Base-by-base conservation (phyloP, 2,329 filamentous ascomycete genomes). In the Berkeleyomyces basicola region DNA sequence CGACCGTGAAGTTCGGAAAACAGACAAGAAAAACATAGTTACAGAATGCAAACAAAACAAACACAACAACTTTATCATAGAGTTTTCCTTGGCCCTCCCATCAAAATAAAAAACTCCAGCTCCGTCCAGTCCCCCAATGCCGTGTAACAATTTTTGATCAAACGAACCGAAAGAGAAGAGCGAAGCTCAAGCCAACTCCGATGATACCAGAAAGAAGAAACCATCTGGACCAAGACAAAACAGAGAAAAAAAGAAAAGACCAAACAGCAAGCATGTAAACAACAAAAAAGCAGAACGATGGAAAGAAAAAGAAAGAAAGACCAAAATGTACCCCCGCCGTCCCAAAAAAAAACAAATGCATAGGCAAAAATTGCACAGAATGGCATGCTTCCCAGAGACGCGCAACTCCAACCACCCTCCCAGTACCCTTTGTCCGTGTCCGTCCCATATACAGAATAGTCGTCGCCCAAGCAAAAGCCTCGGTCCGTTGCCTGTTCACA, bases 161-260 rank as follows among this genome's bases (percentile, higher is more conserved):
- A 51, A 46, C 44, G 46, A 61, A 64, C 49, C 44, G 61, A 57
- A 55, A 61, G 60, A 61, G 58, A 64, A 61, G 51, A 61, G 49
- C 37, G 53, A 64, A 61, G 49, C 62, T 55, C 47, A 49, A 51
- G 51, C 57, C 49, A 60, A 58, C 39, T 37, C 61, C 61, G 59
- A 63, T 62, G 64, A 67, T 58, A 63, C 58, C 63, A 65, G 66
- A 62, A 53, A 59, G 63, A 51, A 61, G 63, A 46, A 64, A 61
- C 58, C 55, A 65, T 57, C 64, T 63, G 61, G 64, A 65, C 58
- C 58, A 65, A 65, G 65, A 61, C 61, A 57, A 43, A 66, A 64
- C 63, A 66, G 63, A 67, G 65, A 59, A 59, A 64, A 47, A 61
- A 66, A 67, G 61, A 33, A 57, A 61, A 58, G 57, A 66, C 64